Evolutionary conservation across 2,329 filamentous ascomycete species (phyloP), one percentile per base, ranked within the genome.

Genomic region (Rhynchosporium graminicola): DNA sequence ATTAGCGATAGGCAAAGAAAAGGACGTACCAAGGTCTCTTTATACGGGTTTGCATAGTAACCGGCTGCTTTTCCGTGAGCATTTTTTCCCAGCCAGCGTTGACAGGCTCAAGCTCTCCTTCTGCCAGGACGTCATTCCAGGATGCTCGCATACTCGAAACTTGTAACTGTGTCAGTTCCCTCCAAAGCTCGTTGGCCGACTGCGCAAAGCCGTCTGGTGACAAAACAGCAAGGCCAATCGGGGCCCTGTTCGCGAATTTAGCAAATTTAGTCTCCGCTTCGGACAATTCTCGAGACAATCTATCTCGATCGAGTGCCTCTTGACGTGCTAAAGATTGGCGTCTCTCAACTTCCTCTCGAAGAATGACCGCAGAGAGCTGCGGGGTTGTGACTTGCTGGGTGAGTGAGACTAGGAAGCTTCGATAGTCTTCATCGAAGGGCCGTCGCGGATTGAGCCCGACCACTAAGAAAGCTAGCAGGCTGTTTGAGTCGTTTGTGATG

Each of bases 381-480:
- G 87, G 88, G 1, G 86, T 89, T 0, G 84, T 86, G 6, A 91
- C 76, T 71, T 80, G 90, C 64, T 82, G 79, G 42, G 74, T 78
- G 38, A 83, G 71, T 3, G 82, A 72, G 10, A 79, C 84, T n/a
- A 91, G 80, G 68, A 89, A 91, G 8, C 89, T 80, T 50, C 81
- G 82, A 70, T 91, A 92, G 65, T 90, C 87, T 63, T 88, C 86
- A 69, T 92, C 89, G 65, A 89, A 91, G 0, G 88, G 88, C 48
- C 87, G 79, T 47, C 88, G 79, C 4, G 89, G 87, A 69, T 92
- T 91, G 10, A 91, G 78, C 1, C 87, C 88, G 48, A 92, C 78
- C 13, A 91, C 80, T 3, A 92, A 76, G 65, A 91, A 84, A 0
- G 87, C 89, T 63, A 90, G 80, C 0, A 85, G 83, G 9, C 81